Conservation (phyloP, 768 basidiomycete genomes). For the Cyathus striatus region DNA sequence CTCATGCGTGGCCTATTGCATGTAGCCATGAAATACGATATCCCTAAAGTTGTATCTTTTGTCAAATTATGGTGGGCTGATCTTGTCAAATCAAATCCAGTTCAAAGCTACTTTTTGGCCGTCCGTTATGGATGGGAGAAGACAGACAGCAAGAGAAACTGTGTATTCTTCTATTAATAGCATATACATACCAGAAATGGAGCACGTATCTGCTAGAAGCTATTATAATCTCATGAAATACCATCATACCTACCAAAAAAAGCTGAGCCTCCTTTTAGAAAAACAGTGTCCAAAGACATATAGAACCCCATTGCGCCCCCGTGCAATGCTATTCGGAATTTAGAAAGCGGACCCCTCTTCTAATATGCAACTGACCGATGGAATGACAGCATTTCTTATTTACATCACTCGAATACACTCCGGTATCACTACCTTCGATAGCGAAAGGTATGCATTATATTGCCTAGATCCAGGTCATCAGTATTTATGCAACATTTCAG, state of each 20-base stretch:
- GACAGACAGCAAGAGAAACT: not conserved
- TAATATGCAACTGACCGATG: not conserved
- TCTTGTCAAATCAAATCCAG: not conserved
- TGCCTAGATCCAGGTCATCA: not conserved
- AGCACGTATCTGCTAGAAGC: not conserved
- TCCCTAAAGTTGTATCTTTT: not conserved
- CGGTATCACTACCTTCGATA: not conserved
- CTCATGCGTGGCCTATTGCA: not conserved
- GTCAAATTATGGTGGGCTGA: not conserved
- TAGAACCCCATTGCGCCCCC: not conserved
- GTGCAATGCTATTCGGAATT: not conserved
- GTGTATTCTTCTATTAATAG: not conserved
- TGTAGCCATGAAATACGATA: not conserved
- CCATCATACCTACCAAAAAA: not conserved
- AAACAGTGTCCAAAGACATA: not conserved
- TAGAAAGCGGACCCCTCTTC: not conserved
- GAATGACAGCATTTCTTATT: not conserved
- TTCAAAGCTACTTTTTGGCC: not conserved
- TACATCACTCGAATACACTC: no score
- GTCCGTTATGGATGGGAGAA: not conserved
- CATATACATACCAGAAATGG: not conserved
- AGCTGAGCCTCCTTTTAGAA: not conserved
- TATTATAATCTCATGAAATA: not conserved
- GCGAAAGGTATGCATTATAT: not conserved
- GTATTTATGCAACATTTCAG: not conserved